Base-by-base conservation (phyloP, 345 rosid species). In the Gossypium sturtianum region DNA sequence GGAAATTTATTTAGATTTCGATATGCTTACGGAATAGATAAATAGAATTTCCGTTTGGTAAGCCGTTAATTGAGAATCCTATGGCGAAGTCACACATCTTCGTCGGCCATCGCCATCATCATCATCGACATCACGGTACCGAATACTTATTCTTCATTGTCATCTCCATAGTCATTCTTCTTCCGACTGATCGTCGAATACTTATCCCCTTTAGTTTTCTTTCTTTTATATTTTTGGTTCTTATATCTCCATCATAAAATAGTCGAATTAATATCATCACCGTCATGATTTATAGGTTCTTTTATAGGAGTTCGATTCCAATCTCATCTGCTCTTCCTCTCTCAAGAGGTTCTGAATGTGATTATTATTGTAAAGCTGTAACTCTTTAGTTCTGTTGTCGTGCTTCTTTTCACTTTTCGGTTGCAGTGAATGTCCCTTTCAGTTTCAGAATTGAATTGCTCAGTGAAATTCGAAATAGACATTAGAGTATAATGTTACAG, bases 21-120 rank as follows among this genome's bases (percentile, higher is more conserved):
- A 34, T 34, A 34, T 34, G 41, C 41, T 34, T 34, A 34, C 41
- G 7, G 41, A 19, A n/a, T 57, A 25, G 49, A 66, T 51, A 16
- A 56, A 58, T 68, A 27, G 48, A 66, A 53, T 45, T 79, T 85
- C 84, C 85, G 13, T 81, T 84, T 68, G 41, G 41, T 34, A 34
- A 34, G 41, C 41, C 41, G 41, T 34, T 34, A 5, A 34, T 82
- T 89, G 88, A 89, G 74, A 83, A 82, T 85, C 53, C 76, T 86
- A 72, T 80, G 89, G 83, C 83, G 88, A 76, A 87, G 86, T 78
- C 86, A 84, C 71, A 81, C 89, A 54, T 76, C 87, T 12, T 77
- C 91, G 23, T 54, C 16, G 49, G 7, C 41, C 91, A 10, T 54
- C 2, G 20, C 57, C 22, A 16, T 53, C 57, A 7, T 53, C 57